phyloP scores from a whole-genome alignment of 495 filamentous ascomycete species.

The Aspergillus coremiiformis region DNA sequence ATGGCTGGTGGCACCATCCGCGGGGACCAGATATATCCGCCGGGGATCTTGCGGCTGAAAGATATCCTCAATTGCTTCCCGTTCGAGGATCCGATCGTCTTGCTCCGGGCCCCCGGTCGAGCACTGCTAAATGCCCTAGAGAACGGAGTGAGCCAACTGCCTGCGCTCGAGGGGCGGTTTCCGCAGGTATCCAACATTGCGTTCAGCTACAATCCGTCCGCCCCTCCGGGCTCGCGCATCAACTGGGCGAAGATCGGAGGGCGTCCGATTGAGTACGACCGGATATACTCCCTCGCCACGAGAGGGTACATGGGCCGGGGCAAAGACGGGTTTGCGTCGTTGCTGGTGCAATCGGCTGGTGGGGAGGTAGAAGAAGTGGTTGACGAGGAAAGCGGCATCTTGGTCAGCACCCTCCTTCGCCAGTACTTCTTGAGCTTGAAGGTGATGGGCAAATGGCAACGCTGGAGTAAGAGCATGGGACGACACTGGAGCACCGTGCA shows the following conservation, averaged over 20 bases:
- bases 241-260: constrained; percentile 52
- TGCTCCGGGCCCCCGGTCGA: constrained; percentile 58
- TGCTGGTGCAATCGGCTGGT: constrained; percentile 61
- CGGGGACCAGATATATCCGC: constrained; percentile 81
- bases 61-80: constrained; percentile 80
- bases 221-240: constrained; percentile 54
- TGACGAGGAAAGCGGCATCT: constrained; percentile 73
- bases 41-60: constrained; percentile 64
- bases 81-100: constrained; percentile 84
- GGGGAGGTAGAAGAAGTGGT: constrained; percentile 70
- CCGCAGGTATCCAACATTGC: constrained; percentile 77
- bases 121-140: constrained; percentile 70
- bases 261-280: constrained; percentile 50
- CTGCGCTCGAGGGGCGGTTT: constrained; percentile 67
- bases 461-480: constrained; percentile 51
- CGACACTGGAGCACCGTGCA: constrained; percentile 58
- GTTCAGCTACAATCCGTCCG: constrained; percentile 58
- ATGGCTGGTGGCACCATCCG: constrained; percentile 87
- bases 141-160: constrained; percentile 71
- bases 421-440: constrained; percentile 86
- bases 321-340: constrained; percentile 74
- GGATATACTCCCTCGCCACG: constrained; percentile 62
- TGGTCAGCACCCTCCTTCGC: constrained; percentile 75
- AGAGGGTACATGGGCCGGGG: constrained; percentile 80
- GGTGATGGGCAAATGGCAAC: constrained; percentile 66